Base-by-base conservation (phyloP, 2,329 filamentous ascomycete genomes). In the Ilyonectria mors-panacis region DNA sequence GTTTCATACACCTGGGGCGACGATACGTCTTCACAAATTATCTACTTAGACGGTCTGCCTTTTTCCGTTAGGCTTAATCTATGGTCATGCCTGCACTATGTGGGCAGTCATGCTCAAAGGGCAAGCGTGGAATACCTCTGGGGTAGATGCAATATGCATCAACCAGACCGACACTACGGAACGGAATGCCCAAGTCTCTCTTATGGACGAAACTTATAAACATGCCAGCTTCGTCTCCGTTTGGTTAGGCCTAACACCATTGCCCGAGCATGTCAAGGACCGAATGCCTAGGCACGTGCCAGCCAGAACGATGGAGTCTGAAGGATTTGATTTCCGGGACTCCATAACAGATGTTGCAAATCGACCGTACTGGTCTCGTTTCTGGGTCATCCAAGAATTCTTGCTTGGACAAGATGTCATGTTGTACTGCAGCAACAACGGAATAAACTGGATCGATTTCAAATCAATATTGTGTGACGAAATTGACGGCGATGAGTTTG, bases 381-480 rank as follows among this genome's bases (percentile, higher is more conserved):
- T 35, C 10, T 54, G 50, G 50, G 50, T 54, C 10, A 54, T 54
- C 30, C 30, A 54, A 37, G 50, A 54, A 19, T 54, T 54, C 30
- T 15, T 54, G 6, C 50, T 37, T 2, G 30, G 30, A 8, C 37
- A 39, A 33, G 50, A 54, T 35, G 50, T 39, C 17, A 21, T 35
- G 10, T n/a, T 54, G 30, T 33, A 54, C 30, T 54, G 50, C n/a
- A 37, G 50, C n/a, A 37, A 54, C 30, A 21, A 3, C 10, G n/a
- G n/a, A 21, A 54, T 54, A 3, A 33, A 54, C 50, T 37, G 50
- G 50, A 2, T 23, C 2, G 28, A 33, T 15, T 54, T 54, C n/a
- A 26, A 54, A 15, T 17, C 9, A 23, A 54, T 37, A 6, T 35
- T 54, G 2, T 33, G 50, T 17, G 15, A 10, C n/a, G 30, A 37